phyloP scores from a whole-genome alignment of 148 eudicot species.

The Fallopia convolvulus region DNA sequence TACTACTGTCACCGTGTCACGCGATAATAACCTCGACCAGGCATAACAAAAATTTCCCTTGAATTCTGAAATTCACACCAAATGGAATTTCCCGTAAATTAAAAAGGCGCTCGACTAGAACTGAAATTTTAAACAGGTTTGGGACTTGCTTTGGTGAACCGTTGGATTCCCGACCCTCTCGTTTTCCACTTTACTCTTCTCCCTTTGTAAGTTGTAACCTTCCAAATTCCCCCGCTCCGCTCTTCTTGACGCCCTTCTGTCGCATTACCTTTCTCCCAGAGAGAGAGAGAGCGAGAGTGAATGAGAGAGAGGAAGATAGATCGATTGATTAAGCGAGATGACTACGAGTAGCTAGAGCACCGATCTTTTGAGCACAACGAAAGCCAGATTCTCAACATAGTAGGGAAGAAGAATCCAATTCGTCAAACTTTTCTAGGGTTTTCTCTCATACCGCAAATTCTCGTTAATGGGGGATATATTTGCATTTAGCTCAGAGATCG shows the following conservation, averaged over 20 bases:
- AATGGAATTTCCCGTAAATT: not conserved
- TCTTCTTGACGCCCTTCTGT: not conserved
- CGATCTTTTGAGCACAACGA: not conserved
- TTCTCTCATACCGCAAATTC: not conserved
- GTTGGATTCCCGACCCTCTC: slow-evolving; percentile 5
- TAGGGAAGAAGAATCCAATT: not conserved
- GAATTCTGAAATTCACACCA: no score
- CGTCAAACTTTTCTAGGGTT: not conserved
- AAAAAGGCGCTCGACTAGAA: not conserved
- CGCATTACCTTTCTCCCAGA: not conserved
- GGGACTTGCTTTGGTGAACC: slow-evolving; percentile 2
- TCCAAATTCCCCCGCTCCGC: not conserved
- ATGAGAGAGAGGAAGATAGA: not conserved
- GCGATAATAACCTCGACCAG: no score
- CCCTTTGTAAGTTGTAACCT: not conserved
- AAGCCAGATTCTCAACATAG: not conserved
- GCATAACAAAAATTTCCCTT: no score
- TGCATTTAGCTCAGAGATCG: slow-evolving; percentile 5
- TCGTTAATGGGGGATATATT: slow-evolving; percentile 1
- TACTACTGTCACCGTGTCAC: no score
- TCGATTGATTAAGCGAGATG: not conserved
- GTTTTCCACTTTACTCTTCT: not conserved
- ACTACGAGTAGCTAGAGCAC: not conserved
- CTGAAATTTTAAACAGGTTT: slow-evolving; percentile 3
- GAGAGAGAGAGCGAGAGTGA: not conserved